Evolutionary conservation across 1,139 yeast species (phyloP).

Genomic region (Pneumocystis canis): DNA sequence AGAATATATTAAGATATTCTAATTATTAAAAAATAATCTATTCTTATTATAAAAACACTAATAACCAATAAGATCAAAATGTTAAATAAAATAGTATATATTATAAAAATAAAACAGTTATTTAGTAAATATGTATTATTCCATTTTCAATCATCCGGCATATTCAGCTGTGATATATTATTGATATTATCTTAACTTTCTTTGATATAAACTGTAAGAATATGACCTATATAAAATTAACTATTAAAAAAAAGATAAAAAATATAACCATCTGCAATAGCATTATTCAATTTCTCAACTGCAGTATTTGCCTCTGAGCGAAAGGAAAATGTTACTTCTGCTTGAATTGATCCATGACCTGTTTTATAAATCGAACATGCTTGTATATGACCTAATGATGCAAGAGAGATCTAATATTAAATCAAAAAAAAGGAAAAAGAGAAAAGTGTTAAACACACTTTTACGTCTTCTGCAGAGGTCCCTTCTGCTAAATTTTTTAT

Average conservation of each 20-base stretch:
- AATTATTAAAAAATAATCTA: neutral
- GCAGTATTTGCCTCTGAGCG: constrained; percentile 11
- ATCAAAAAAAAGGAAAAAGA: constrained; percentile 7
- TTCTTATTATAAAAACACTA: neutral
- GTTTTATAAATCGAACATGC: constrained; percentile 5
- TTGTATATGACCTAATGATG: constrained; percentile 4
- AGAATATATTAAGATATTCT: neutral
- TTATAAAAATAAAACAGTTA: neutral
- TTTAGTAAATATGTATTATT: neutral
- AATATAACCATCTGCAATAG: constrained; percentile 14
- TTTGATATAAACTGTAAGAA: neutral
- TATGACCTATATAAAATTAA: neutral
- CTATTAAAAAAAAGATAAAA: neutral
- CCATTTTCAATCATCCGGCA: neutral
- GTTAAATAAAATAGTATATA: neutral
- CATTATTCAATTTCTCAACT: constrained; percentile 12
- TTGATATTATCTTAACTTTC: neutral
- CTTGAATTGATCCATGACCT: constrained; percentile 4
- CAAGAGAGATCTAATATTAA: neutral
- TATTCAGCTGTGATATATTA: neutral
- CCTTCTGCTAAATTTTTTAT: constrained; percentile 16
- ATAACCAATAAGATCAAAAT: neutral
- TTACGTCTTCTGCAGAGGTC: constrained; percentile 16
- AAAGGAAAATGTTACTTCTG: constrained; percentile 12
- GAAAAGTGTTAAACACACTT: constrained; percentile 4